A percentile compares a stretch with the other conserved stretches of the same genome.
Conservation (phyloP, 805 yeast genomes). For the Tetrapisispora namnaoensis region DNA sequence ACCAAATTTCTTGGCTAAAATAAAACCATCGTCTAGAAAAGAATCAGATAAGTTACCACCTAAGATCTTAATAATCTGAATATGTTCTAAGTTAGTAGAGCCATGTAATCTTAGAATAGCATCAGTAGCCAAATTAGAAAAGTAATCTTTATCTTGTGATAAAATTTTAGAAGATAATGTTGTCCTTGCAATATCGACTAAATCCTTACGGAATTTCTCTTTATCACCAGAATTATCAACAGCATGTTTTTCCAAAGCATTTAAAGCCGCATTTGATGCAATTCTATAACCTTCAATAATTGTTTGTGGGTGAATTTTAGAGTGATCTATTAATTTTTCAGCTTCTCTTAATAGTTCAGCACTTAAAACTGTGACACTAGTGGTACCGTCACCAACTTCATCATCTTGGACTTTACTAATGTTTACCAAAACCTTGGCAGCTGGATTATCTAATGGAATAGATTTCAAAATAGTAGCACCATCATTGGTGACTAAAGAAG, state of each 20-base stretch:
- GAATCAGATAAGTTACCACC: constrained; percentile 92
- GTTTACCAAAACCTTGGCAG: constrained; percentile 91
- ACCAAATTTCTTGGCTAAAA: constrained; percentile 85
- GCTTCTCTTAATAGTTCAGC: constrained; percentile 93
- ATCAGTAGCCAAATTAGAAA: constrained; percentile 85
- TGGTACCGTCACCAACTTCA: constrained; percentile 98
- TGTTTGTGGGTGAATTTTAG: constrained; percentile 92
- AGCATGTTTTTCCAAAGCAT: constrained; percentile 67
- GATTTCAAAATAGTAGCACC: constrained; percentile 95
- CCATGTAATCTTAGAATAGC: constrained; percentile 85
- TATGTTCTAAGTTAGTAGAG: constrained; percentile 79
- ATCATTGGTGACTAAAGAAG: constrained; percentile 83
- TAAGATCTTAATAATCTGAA: constrained; percentile 83
- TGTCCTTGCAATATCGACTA: constrained; percentile 82
- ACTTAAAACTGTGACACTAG: constrained; percentile 85
- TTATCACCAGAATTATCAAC: constrained; percentile 56
- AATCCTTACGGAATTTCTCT: constrained; percentile 60
- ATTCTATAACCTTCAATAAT: constrained; percentile 92
- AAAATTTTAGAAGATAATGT: constrained; percentile 88
- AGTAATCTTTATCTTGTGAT: constrained; percentile 88
- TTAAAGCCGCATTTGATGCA: constrained; percentile 76
- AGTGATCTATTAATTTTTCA: constrained; percentile 76
- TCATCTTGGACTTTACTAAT: constrained; percentile 95
- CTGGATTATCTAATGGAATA: constrained; percentile 93
- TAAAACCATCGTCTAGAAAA: constrained; percentile 91